Base-by-base conservation (phyloP, 1,284 basidiomycete genomes). In the Mycocalia duriaeana region DNA sequence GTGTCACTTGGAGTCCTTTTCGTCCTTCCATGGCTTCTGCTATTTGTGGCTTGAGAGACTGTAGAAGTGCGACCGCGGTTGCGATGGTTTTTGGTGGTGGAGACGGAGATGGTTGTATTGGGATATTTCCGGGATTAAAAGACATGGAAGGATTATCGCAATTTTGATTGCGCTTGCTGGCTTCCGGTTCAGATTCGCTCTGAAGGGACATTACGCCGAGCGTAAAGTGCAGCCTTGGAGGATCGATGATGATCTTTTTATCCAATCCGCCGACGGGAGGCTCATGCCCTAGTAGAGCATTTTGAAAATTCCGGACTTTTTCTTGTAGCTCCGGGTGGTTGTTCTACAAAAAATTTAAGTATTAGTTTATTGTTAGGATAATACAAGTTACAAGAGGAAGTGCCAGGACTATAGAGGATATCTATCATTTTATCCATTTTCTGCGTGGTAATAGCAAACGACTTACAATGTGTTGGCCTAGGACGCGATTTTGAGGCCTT, bases 121-220 rank as follows among this genome's bases (percentile, higher is more conserved):
- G 20, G 19, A 22, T 5, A 19, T 9, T 9, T 9, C 24, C 16
- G 40, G 4, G 24, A 24, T 4, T 22, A 25, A 24, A 42, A 4
- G 14, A n/a, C n/a, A n/a, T n/a, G n/a, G n/a, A n/a, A 11, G 20
- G 14, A 14, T 42, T 42, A 13, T 3, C 19, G 24, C 24, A 22
- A 41, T 18, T 14, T 28, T 28, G 25, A 1, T 13, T 22, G 20
- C 13, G 23, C 5, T 14, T 3, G 40, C 13, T 23, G 19, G 23
- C 7, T 42, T 4, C 2, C 20, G 3, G 19, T 25, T 19, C 14
- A 24, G 4, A 1, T 22, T 11, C 14, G 40, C 14, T 25, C 1
- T 3, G 23, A 5, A 88, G 75, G 0, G 74, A 64, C 81, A 89
- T 84, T 1, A 85, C 82, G 2, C 84, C 85, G 2, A 89, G 65